phyloP scores from a whole-genome alignment of 306 rosid species.

The Geum urbanum region DNA sequence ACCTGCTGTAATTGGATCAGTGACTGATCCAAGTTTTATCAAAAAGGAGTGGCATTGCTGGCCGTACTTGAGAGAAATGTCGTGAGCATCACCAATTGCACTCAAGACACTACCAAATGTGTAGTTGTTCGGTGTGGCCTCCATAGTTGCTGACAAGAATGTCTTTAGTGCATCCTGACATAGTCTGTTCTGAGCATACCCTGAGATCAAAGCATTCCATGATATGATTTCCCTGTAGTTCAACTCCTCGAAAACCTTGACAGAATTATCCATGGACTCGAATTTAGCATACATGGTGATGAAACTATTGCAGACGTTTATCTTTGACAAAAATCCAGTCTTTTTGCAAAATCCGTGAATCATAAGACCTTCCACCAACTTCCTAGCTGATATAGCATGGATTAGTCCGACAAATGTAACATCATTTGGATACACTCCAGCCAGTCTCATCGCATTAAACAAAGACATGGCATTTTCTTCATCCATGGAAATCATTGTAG shows the following conservation, averaged over 20 bases:
- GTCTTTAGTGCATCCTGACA: slow-evolving; percentile 55
- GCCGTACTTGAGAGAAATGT: slow-evolving; percentile 64
- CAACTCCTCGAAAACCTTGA: slow-evolving; percentile 73
- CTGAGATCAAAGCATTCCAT: slow-evolving; percentile 89
- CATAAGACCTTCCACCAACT: slow-evolving; percentile 52
- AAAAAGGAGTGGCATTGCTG: slow-evolving; percentile 66
- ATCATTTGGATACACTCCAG: slow-evolving; percentile 66
- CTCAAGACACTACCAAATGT: slow-evolving; percentile 84
- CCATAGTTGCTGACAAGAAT: slow-evolving; percentile 47
- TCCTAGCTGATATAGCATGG: slow-evolving; percentile 51
- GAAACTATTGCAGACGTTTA: slow-evolving; percentile 61
- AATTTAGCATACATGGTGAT: slow-evolving; percentile 87
- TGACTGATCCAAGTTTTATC: slow-evolving; percentile 53
- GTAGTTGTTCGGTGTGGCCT: slow-evolving; percentile 67
- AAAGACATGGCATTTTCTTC: slow-evolving; percentile 57
- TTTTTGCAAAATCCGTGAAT: slow-evolving; percentile 65
- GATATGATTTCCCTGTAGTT: slow-evolving; percentile 51
- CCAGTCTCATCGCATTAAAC: slow-evolving; percentile 61
- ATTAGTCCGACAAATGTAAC: slow-evolving; percentile 73
- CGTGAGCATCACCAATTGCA: slow-evolving; percentile 66
- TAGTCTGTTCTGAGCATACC: slow-evolving; percentile 69
- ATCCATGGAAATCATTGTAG: slow-evolving; percentile 64
- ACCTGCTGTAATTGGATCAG: slow-evolving; percentile 54
- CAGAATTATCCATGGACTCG: slow-evolving; percentile 52
- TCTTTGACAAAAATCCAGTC: slow-evolving; percentile 43